phyloP scores from a whole-genome alignment of 2,329 filamentous ascomycete genomes.

The Penicillium sp. region DNA sequence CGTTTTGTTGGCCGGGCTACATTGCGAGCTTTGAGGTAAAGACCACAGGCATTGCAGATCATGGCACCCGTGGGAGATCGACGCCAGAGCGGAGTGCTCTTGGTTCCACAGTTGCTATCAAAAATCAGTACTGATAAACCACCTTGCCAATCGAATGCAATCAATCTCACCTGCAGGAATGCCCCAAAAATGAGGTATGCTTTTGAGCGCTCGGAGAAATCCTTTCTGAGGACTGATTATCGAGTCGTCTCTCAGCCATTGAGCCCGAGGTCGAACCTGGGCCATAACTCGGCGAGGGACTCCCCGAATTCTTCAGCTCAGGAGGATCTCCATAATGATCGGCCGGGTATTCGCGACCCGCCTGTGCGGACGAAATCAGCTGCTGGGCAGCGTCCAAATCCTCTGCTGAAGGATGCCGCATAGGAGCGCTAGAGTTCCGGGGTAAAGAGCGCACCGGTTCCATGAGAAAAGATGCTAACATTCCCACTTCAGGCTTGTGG shows the following conservation, averaged over 20 bases:
- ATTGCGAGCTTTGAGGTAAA: conserved; percentile 91
- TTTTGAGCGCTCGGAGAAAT: conserved; percentile 35
- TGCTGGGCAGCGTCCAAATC: conserved; percentile 46
- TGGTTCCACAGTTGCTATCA: conserved; percentile 88
- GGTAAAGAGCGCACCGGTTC: conserved; percentile 33
- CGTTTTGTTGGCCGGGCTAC: conserved; percentile 83
- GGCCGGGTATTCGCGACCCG: conserved; percentile 35
- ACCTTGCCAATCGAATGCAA: not conserved
- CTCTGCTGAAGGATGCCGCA: conserved; percentile 44
- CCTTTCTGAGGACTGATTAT: conserved; percentile 18
- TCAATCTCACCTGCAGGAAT: conserved; percentile 38
- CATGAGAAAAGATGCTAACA: conserved; percentile 37
- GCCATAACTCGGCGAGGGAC: conserved; percentile 14
- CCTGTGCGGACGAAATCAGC: conserved; percentile 44
- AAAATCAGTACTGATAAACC: not conserved
- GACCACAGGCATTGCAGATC: conserved; percentile 94
- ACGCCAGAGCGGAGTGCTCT: conserved; percentile 88
- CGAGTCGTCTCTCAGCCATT: conserved; percentile 13
- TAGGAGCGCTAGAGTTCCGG: conserved; percentile 27
- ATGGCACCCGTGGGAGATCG: conserved; percentile 87
- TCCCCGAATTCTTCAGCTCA: conserved; percentile 15
- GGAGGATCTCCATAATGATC: conserved; percentile 25
- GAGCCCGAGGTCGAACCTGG: conserved; percentile 11
- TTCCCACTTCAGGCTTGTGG: conserved; percentile 19
- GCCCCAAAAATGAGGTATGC: conserved; percentile 37